phyloP scores from a whole-genome alignment of 2,329 filamentous ascomycete genomes.

The Cladosporium phlei region DNA sequence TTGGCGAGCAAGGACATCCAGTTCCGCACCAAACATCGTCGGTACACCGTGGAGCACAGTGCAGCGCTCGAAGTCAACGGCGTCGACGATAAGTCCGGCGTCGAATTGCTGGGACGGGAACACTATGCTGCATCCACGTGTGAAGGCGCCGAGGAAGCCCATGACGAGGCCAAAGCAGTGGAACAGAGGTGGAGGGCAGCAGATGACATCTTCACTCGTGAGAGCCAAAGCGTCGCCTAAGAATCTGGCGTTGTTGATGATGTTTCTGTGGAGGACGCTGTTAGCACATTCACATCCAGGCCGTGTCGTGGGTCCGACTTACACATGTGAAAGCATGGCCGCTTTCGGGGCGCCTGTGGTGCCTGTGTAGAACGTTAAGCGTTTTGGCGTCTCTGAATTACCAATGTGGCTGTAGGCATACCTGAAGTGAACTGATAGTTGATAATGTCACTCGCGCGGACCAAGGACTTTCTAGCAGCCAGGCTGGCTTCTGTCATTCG shows the following conservation, averaged over 20 bases:
- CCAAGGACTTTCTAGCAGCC: neutral
- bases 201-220: conserved; percentile 62
- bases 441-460: neutral
- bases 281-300: neutral
- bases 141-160: conserved; percentile 66
- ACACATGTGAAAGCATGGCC: neutral
- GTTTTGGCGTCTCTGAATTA: too few relatives aligned
- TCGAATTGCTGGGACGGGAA: conserved; percentile 73
- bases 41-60: conserved; percentile 77
- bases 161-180: conserved; percentile 81
- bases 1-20: conserved; percentile 34
- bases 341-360: neutral
- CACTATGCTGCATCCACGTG: conserved; percentile 70
- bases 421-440: neutral
- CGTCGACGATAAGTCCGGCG: conserved; percentile 58
- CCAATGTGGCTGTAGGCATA: too few relatives aligned
- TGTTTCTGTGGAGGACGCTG: conserved; percentile 20
- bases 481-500: neutral
- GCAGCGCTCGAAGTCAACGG: conserved; percentile 49
- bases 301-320: neutral
- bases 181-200: conserved; percentile 78
- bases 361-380: neutral
- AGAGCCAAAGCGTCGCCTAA: conserved; percentile 67
- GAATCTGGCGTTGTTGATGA: conserved; percentile 26
- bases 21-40: conserved; percentile 72